Base-by-base conservation (phyloP, 2,329 filamentous ascomycete species). In the Paradendryphiella salina region DNA sequence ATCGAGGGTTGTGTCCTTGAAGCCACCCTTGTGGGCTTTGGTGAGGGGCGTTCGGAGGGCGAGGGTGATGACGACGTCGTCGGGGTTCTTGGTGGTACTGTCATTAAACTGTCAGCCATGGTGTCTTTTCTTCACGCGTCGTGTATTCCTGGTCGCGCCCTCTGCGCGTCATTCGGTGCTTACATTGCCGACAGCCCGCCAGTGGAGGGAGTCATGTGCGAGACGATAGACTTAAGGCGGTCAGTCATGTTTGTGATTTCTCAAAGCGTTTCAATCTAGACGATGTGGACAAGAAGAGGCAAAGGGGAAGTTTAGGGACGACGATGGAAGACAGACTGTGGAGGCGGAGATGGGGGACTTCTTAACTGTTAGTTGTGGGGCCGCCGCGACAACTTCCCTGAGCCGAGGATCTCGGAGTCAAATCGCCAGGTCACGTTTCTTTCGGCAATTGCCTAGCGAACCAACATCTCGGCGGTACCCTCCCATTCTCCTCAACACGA, bases 61-160 rank as follows among this genome's bases (percentile, higher is more conserved):
- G 51, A 95, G 84, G 6, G 94, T 99, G 70, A 97, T 96, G 72
- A 99, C 94, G 46, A 99, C 82, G 79, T 99, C 94, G 73, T 97
- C 93, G 63, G 92, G 85, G 75, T 96, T 95, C 80, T 97, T 92
- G 64, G 89, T 85, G 50, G 89, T 91, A 70, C 91, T 96, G 64
- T 35, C 9, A 13, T 9, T 13, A 14, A 3, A 15, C 43, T 52
- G 50, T 62, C 45, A 50, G 51, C 44, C 17, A 49, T 48, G 11
- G 38, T 20, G 18, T 14, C 15, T 46, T 32, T 18, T 13, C n/a
- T 18, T 32, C 15, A 11, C 36, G 20, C 4, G 20, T 9, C 18
- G 20, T 29, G 33, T 38, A 4, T 13, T 8, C 29, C 28, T 21
- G 17, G 20, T 32, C 31, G 43, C 35, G 13, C 41, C 31, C 29